These are phyloP conservation scores for Boletellus emodensis DNA, from an alignment of 768 basidiomycete genomes.

Conservation along the genomic window DNA sequence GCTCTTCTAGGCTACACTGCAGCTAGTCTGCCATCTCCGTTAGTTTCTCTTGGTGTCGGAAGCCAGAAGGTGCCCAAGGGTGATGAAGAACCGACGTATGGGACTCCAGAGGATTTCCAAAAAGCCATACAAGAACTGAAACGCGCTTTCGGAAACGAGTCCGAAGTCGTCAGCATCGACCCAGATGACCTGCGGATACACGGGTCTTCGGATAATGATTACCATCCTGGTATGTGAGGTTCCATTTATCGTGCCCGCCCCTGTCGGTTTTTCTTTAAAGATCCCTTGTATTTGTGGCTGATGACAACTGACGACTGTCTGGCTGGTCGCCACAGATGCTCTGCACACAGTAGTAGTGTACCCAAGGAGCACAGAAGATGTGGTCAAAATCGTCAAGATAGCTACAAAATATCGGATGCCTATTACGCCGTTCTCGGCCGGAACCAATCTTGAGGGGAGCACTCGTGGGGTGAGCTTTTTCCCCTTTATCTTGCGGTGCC, in stretches of 20 bases:
- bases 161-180: conserved; percentile 43
- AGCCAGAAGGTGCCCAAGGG: background rate
- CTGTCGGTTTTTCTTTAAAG: background rate
- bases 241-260: background rate
- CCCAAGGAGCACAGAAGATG: conserved; percentile 72
- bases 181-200: conserved; percentile 48
- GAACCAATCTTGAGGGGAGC: conserved; percentile 80
- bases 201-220: conserved; percentile 51
- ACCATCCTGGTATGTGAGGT: conserved; percentile 43
- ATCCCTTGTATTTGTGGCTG: background rate
- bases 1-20: conserved; percentile 19
- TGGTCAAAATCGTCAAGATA: conserved; percentile 71
- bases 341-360: conserved; percentile 61
- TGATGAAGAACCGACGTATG: conserved; percentile 37
- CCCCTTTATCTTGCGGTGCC: background rate
- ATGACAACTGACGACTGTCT: background rate
- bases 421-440: conserved; percentile 74
- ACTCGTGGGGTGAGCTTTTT: conserved; percentile 51
- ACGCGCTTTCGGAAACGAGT: conserved; percentile 28
- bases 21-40: background rate
- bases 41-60: conserved; percentile 5
- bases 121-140: conserved; percentile 50
- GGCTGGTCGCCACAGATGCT: conserved; percentile 28
- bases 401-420: conserved; percentile 76
- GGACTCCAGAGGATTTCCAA: conserved; percentile 49